Conservation (phyloP, 148 eudicot species). For the Rhododendron kiyosumense region DNA sequence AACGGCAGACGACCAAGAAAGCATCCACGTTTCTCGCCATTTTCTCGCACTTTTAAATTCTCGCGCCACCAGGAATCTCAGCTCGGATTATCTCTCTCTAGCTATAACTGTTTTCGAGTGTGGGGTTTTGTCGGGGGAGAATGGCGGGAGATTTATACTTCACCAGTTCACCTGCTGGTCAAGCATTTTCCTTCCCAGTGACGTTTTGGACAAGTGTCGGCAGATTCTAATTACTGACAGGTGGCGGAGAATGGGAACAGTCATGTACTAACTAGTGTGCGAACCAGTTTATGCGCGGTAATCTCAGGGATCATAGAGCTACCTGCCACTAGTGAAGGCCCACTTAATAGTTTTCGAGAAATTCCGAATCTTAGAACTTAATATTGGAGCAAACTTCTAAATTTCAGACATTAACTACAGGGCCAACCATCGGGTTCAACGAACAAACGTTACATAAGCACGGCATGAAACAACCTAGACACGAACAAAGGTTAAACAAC, state of each 20-base stretch:
- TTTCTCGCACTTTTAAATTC: background rate
- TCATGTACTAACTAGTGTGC: too few species aligned
- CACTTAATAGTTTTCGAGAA: too few species aligned
- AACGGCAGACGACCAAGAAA: constrained; percentile 55
- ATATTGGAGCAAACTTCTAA: too few species aligned
- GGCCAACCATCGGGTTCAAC: too few species aligned
- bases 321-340: too few species aligned
- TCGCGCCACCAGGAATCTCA: background rate
- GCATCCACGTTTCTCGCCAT: constrained; percentile 31
- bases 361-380: too few species aligned
- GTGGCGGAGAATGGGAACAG: background rate
- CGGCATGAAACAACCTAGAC: too few species aligned
- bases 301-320: too few species aligned
- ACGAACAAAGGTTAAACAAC: too few species aligned
- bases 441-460: too few species aligned
- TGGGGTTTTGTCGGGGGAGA: background rate
- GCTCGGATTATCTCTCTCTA: background rate
- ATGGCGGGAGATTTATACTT: background rate
- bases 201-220: background rate
- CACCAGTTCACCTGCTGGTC: constrained; percentile 4
- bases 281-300: too few species aligned
- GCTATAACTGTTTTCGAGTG: background rate
- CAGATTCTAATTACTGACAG: background rate
- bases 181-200: background rate
- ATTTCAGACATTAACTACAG: too few species aligned